These are phyloP conservation scores for Meyerozyma sp. DNA, from an alignment of 1,139 yeast genomes.

Conservation along the genomic window DNA sequence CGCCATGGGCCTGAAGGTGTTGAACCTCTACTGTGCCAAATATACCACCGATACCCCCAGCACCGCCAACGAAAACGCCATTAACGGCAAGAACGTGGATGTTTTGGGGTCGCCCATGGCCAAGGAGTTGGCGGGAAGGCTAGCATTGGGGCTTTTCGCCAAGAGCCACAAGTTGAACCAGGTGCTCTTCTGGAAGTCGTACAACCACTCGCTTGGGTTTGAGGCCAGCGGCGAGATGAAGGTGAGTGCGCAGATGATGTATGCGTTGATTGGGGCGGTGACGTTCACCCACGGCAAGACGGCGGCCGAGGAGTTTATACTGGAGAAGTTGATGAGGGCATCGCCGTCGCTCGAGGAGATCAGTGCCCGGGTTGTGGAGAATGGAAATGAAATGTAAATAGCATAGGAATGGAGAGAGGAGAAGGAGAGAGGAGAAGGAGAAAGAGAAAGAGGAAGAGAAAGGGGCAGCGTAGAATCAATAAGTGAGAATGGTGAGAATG, in stretches of 20 bases:
- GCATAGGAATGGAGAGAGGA: too few species aligned
- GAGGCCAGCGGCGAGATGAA: conserved; percentile 49
- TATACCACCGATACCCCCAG: conserved; percentile 36
- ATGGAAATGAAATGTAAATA: conserved; percentile 4
- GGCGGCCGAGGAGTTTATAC: conserved; percentile 52
- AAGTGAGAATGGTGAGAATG: too few species aligned
- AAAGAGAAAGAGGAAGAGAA: too few species aligned
- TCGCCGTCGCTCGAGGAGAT: conserved; percentile 16
- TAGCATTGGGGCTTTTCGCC: conserved; percentile 49
- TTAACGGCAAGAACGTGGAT: conserved; percentile 60
- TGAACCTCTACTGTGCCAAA: conserved; percentile 56
- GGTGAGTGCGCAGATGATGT: conserved; percentile 64
- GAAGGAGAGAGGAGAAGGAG: not conserved
- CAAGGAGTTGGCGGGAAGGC: conserved; percentile 46
- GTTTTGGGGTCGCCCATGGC: conserved; percentile 54
- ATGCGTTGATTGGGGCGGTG: conserved; percentile 80
- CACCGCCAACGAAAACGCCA: conserved; percentile 26
- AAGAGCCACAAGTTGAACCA: conserved; percentile 42
- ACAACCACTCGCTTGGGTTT: conserved; percentile 49
- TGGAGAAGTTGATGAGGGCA: conserved; percentile 34
- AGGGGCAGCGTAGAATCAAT: too few species aligned
- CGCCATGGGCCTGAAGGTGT: conserved; percentile 69
- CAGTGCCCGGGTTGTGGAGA: conserved; percentile 15
- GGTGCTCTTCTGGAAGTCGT: conserved; percentile 69
- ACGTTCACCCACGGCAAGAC: conserved; percentile 61